A percentile compares a stretch with the other conserved stretches of the same genome.
Evolutionary conservation across 139 green algal genomes (phyloP).

Genomic region (Raphidocelis subcapitata): DNA sequence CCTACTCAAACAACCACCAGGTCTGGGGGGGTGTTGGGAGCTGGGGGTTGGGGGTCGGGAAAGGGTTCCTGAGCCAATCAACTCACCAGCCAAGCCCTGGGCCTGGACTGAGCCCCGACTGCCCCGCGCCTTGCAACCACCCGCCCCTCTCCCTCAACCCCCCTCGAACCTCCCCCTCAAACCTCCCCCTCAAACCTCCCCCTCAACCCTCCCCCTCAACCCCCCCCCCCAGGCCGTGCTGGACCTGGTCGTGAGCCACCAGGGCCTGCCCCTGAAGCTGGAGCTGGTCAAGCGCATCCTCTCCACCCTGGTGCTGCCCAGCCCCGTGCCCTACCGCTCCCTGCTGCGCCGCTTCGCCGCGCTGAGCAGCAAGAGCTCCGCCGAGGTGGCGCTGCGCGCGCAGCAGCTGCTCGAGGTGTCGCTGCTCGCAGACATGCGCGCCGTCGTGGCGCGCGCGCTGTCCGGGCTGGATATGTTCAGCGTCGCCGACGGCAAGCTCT

Average conservation of each 20-base stretch:
- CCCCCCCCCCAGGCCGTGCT: slow-evolving; percentile 65
- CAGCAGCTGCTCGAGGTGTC: slow-evolving; percentile 84
- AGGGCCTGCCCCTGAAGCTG: slow-evolving; percentile 71
- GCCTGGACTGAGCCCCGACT: no score
- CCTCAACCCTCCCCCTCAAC: not conserved
- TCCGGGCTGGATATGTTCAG: slow-evolving; percentile 90
- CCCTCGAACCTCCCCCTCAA: no score
- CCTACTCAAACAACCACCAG: slow-evolving; percentile 31
- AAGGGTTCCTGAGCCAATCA: no score
- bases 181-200: no score
- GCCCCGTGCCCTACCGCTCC: slow-evolving; percentile 69
- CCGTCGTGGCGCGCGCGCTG: slow-evolving; percentile 80
- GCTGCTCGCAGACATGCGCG: slow-evolving; percentile 85
- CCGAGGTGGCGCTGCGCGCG: slow-evolving; percentile 50
- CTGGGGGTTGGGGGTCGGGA: no score
- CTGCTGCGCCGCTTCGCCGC: slow-evolving; percentile 76
- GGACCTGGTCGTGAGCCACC: slow-evolving; percentile 81
- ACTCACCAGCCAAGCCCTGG: no score
- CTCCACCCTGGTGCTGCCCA: slow-evolving; percentile 69
- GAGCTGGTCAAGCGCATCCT: slow-evolving; percentile 81
- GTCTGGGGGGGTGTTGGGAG: not conserved
- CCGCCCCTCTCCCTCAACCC: no score
- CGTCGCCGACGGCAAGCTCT: slow-evolving; percentile 32
- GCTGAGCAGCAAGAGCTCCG: slow-evolving; percentile 51
- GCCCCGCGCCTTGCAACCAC: no score